phyloP scores from a whole-genome alignment of 768 basidiomycete species.

The Leucosporidium creatinivorum region DNA sequence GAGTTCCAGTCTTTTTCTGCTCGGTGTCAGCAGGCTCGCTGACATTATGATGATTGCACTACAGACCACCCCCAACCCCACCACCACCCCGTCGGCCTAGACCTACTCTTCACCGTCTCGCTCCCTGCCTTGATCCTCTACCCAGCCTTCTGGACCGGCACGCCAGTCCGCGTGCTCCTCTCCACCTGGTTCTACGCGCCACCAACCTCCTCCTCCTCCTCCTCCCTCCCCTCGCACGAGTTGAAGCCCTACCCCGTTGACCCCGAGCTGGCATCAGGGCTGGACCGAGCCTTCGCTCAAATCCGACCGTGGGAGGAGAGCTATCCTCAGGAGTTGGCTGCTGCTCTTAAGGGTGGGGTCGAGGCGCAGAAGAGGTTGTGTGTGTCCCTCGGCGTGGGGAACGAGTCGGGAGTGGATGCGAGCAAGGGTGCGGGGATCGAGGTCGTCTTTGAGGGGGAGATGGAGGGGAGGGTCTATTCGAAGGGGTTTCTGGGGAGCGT shows the following conservation, averaged over 20 bases:
- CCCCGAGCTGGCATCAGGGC: slow-evolving; percentile 21
- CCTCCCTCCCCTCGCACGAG: slow-evolving; percentile 15
- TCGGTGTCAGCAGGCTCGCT: background rate
- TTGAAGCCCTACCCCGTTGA: slow-evolving; percentile 35
- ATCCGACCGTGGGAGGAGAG: slow-evolving; percentile 29
- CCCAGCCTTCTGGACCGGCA: slow-evolving; percentile 35
- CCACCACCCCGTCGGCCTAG: slow-evolving; percentile 31
- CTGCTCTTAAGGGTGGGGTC: slow-evolving; percentile 28
- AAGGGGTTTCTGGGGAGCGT: slow-evolving; percentile 15
- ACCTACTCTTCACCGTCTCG: slow-evolving; percentile 33
- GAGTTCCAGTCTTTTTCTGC: background rate
- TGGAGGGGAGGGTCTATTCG: slow-evolving; percentile 16
- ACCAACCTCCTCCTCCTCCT: slow-evolving; percentile 12
- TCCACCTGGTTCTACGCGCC: slow-evolving; percentile 27
- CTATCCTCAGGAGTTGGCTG: slow-evolving; percentile 31
- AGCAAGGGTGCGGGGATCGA: slow-evolving; percentile 27
- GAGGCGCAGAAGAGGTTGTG: slow-evolving; percentile 34
- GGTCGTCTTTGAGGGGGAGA: slow-evolving; percentile 29
- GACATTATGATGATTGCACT: background rate
- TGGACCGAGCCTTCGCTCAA: slow-evolving; percentile 30
- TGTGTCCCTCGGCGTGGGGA: background rate
- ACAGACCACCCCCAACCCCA: slow-evolving; percentile 3
- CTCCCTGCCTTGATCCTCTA: slow-evolving; percentile 19
- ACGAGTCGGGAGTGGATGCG: slow-evolving; percentile 5
- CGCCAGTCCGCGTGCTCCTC: slow-evolving; percentile 18